Evolutionary conservation across 192 early-diverging fungal genomes (phyloP).

Genomic region (Umbelopsis sp.): DNA sequence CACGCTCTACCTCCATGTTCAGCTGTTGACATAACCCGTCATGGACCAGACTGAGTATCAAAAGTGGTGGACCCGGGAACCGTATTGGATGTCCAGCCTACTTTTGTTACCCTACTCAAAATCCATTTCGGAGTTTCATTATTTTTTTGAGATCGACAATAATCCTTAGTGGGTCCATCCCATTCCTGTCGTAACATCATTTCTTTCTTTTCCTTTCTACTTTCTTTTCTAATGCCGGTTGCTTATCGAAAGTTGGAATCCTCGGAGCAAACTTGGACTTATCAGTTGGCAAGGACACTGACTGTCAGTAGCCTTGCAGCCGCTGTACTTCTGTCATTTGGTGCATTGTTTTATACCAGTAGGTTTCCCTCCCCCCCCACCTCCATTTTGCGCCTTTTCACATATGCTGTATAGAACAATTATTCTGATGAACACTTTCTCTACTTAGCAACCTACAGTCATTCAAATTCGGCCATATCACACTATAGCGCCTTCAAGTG

Average conservation of each 20-base stretch:
- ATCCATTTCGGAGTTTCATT: not conserved
- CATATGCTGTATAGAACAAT: no score
- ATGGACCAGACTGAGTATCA: no score
- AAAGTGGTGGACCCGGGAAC: not conserved
- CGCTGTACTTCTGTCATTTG: not conserved
- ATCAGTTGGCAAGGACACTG: not conserved
- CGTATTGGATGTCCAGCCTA: no score
- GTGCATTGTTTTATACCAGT: constrained; percentile 8
- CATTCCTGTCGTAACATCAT: not conserved
- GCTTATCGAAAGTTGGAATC: constrained; percentile 11
- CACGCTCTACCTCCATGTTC: no score
- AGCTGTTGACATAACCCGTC: no score
- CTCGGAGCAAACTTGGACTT: not conserved
- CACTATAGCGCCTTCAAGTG: constrained; percentile 1
- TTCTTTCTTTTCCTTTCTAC: not conserved
- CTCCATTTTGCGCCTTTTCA: no score
- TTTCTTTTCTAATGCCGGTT: not conserved
- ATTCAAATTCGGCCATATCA: not conserved
- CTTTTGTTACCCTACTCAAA: no score
- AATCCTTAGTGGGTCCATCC: not conserved
- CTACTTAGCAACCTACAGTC: not conserved
- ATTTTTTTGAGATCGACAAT: not conserved
- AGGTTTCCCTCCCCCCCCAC: no score
- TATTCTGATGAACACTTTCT: no score
- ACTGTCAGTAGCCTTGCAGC: not conserved